Evolutionary conservation across 306 rosid genomes (phyloP).

Genomic region (Phaseolus lunatus): DNA sequence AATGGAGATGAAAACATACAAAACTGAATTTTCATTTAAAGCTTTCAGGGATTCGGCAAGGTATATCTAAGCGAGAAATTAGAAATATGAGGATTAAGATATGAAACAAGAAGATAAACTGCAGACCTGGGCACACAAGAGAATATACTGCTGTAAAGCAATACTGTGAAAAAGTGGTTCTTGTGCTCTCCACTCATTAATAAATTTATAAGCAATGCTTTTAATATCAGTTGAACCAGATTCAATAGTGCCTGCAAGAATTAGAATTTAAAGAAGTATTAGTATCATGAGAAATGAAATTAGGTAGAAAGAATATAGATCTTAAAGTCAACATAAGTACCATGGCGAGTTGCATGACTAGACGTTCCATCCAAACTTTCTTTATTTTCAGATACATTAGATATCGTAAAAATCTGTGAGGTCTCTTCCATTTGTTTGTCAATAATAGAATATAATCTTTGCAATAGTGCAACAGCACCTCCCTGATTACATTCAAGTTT

Average conservation of each 20-base stretch:
- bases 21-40: slow-evolving; percentile 38
- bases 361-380: slow-evolving; percentile 51
- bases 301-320: slow-evolving; percentile 26
- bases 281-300: slow-evolving; percentile 19
- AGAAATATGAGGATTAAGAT: neutral
- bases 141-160: slow-evolving; percentile 92
- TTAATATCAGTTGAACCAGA: slow-evolving; percentile 53
- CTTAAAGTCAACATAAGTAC: slow-evolving; percentile 32
- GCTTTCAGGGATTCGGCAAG: slow-evolving; percentile 8
- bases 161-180: slow-evolving; percentile 72
- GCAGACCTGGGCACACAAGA: slow-evolving; percentile 85
- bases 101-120: slow-evolving; percentile 20
- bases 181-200: slow-evolving; percentile 54
- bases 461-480: slow-evolving; percentile 74
- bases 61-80: neutral
- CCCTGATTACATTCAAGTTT: slow-evolving; percentile 67
- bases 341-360: slow-evolving; percentile 39
- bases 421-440: slow-evolving; percentile 56
- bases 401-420: slow-evolving; percentile 40
- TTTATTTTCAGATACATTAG: slow-evolving; percentile 39
- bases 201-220: slow-evolving; percentile 65
- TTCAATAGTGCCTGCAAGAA: slow-evolving; percentile 52
- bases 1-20: slow-evolving; percentile 29
- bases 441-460: slow-evolving; percentile 62
- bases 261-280: slow-evolving; percentile 32